Conservation (phyloP, 768 basidiomycete genomes). For the Tylopilus felleus region DNA sequence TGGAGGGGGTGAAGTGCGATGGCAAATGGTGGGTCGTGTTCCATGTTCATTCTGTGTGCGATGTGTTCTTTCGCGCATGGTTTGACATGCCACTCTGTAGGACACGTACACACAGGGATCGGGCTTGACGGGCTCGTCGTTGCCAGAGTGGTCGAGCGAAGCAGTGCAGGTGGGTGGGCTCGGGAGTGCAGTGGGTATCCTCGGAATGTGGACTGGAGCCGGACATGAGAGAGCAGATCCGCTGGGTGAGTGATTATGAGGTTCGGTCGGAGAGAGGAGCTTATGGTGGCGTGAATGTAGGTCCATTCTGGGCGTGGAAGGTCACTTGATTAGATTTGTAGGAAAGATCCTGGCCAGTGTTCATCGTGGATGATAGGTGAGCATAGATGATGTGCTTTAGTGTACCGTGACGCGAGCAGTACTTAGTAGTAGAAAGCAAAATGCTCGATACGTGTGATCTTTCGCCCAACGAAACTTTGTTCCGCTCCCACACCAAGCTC, state of each 20-base stretch:
- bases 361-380: too few species aligned
- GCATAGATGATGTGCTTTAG: too few species aligned
- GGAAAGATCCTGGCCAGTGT: neutral
- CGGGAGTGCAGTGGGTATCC: constrained; percentile 49
- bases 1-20: constrained; percentile 47
- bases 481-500: too few species aligned
- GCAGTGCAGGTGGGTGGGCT: constrained; percentile 55
- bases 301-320: constrained; percentile 45
- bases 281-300: constrained; percentile 16
- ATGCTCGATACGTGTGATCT: too few species aligned
- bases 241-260: constrained; percentile 32
- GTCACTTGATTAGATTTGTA: constrained; percentile 26
- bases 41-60: too few species aligned
- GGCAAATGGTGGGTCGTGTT: constrained; percentile 42
- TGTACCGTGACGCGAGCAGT: too few species aligned
- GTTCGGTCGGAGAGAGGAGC: neutral
- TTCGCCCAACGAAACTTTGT: too few species aligned
- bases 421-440: too few species aligned
- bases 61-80: too few species aligned
- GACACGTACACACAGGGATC: constrained; percentile 32
- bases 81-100: constrained; percentile 7
- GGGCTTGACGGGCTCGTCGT: constrained; percentile 27
- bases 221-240: constrained; percentile 43
- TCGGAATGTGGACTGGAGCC: constrained; percentile 57
- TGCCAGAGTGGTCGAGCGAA: constrained; percentile 51